Evolutionary conservation across 2,329 filamentous ascomycete species (phyloP).

Genomic region (Emydomyces testavorans): DNA sequence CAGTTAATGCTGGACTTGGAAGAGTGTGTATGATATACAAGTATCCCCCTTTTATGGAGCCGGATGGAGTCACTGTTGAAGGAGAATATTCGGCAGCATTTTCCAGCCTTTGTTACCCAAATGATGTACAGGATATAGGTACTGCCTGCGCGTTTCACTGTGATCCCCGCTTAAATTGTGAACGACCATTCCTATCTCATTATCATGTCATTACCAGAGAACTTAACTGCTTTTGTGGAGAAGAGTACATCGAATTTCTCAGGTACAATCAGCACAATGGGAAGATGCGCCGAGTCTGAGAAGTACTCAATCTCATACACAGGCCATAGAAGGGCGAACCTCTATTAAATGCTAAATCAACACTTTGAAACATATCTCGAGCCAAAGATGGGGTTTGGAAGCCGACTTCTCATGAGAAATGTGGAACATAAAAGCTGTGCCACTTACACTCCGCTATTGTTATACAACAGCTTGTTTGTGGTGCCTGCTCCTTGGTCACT

Average conservation of each 20-base stretch:
- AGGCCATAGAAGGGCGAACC: conserved; percentile 6
- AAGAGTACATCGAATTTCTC: not conserved
- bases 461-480: conserved; percentile 24
- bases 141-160: no score
- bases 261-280: conserved; percentile 1
- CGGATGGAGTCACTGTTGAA: no score
- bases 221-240: not conserved
- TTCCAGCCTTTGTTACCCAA: no score
- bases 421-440: not conserved
- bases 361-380: not conserved
- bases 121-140: no score
- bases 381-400: not conserved
- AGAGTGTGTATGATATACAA: no score
- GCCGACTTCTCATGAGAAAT: not conserved
- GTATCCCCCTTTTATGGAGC: no score
- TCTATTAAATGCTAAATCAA: conserved; percentile 3
- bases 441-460: conserved; percentile 18
- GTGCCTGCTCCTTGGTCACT: conserved; percentile 18
- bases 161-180: no score
- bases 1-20: no score
- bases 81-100: no score
- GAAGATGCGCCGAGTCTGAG: conserved; percentile 3
- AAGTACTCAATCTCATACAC: not conserved
- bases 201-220: no score
- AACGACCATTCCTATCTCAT: no score